Evolutionary conservation across 1,284 basidiomycete species (phyloP).

Genomic region (Ceratobasidium papillatum): DNA sequence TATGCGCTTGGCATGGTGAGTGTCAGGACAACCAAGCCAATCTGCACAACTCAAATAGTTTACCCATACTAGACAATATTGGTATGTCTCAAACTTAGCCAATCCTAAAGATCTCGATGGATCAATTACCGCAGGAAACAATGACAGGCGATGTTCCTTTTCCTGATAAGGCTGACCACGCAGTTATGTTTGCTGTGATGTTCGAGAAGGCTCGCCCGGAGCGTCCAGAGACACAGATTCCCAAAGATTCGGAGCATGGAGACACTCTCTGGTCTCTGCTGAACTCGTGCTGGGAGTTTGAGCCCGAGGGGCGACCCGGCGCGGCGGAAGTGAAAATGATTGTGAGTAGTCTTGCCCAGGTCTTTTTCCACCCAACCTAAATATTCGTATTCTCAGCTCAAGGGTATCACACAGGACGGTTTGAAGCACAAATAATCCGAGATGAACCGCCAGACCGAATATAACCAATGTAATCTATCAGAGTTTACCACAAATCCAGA

Average conservation of each 20-base stretch:
- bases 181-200: not conserved
- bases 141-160: not conserved
- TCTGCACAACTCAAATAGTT: not conserved
- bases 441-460: too few relatives aligned
- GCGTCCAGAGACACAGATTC: not conserved
- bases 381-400: too few relatives aligned
- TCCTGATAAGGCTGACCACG: not conserved
- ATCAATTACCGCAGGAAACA: not conserved
- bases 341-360: not conserved
- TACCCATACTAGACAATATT: not conserved
- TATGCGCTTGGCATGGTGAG: conserved; percentile 26
- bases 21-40: not conserved
- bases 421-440: too few relatives aligned
- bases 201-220: not conserved
- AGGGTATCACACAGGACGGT: too few relatives aligned
- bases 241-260: not conserved
- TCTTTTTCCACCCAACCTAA: too few relatives aligned
- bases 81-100: not conserved
- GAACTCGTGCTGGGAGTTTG: not conserved
- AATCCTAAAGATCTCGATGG: too few relatives aligned
- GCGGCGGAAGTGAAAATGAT: not conserved
- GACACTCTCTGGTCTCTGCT: not conserved
- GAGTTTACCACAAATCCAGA: too few relatives aligned
- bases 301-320: not conserved
- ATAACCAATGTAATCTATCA: too few relatives aligned